phyloP scores from a whole-genome alignment of 108 stramenopile species.

The Cyclotella atomus region DNA sequence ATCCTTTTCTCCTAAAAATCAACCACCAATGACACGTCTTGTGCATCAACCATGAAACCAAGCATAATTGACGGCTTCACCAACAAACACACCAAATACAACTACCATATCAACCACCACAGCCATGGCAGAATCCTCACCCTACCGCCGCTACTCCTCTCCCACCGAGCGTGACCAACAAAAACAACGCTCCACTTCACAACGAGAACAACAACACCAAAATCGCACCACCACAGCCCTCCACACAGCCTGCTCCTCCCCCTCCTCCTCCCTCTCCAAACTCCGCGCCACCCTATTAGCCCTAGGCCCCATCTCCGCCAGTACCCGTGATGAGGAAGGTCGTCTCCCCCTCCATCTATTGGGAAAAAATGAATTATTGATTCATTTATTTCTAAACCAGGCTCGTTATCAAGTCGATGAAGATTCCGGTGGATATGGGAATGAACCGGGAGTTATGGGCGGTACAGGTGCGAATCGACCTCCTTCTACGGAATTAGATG shows the following conservation, averaged over 20 bases:
- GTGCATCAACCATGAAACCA: too few relatives aligned
- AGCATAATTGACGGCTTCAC: too few relatives aligned
- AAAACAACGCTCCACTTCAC: background rate
- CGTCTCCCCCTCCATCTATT: constrained; percentile 43
- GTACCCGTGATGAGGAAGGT: constrained; percentile 24
- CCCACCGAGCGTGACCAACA: constrained; percentile 11
- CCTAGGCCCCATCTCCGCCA: constrained; percentile 27
- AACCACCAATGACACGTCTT: too few relatives aligned
- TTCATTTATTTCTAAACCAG: constrained; percentile 50
- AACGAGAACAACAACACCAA: background rate
- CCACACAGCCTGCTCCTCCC: constrained; percentile 47
- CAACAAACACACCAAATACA: background rate
- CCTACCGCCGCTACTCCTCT: constrained; percentile 32
- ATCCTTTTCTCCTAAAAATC: too few relatives aligned
- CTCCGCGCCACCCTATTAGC: constrained; percentile 55
- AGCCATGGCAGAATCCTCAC: background rate
- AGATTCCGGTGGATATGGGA: background rate
- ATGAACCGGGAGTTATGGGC: constrained; percentile 15
- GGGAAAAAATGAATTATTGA: constrained; percentile 41
- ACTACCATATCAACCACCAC: constrained; percentile 3
- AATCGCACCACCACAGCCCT: constrained; percentile 36
- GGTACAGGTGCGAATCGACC: constrained; percentile 25
- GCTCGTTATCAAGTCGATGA: constrained; percentile 28
- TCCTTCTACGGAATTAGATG: constrained; percentile 39
- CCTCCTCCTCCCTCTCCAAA: constrained; percentile 52